These are phyloP conservation scores for Lipomyces spencermartinsiae DNA, from an alignment of 805 yeast genomes.

Conservation along the genomic window DNA sequence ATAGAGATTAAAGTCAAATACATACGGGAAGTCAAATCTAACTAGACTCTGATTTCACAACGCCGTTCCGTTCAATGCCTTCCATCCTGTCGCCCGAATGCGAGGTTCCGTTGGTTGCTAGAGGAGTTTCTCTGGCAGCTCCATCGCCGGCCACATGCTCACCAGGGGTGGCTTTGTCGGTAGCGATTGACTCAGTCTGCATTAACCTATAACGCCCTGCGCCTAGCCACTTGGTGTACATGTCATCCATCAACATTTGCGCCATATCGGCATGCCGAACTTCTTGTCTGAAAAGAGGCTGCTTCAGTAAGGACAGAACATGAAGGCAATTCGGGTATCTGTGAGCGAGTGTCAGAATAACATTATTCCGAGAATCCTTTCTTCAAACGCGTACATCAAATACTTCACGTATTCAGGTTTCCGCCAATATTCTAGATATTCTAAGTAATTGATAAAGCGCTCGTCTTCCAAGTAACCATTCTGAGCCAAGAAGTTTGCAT, in stretches of 20 bases:
- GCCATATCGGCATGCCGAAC: slow-evolving; percentile 52
- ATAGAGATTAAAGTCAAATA: neutral
- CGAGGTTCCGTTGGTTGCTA: neutral
- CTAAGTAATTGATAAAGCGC: slow-evolving; percentile 73
- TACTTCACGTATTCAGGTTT: slow-evolving; percentile 70
- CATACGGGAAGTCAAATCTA: neutral
- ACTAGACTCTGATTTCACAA: neutral
- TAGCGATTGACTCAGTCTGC: neutral
- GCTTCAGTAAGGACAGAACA: slow-evolving; percentile 64
- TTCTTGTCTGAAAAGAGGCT: slow-evolving; percentile 50
- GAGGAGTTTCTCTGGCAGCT: neutral
- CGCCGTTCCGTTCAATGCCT: neutral
- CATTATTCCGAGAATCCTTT: neutral
- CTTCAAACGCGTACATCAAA: slow-evolving; percentile 54
- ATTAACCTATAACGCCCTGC: slow-evolving; percentile 27
- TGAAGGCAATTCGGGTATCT: slow-evolving; percentile 88
- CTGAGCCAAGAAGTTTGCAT: slow-evolving; percentile 85
- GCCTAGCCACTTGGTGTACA: slow-evolving; percentile 49
- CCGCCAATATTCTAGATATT: slow-evolving; percentile 87
- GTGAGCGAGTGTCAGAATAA: slow-evolving; percentile 18
- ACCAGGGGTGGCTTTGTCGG: neutral
- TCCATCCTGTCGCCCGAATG: neutral
- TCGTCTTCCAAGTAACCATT: slow-evolving; percentile 74
- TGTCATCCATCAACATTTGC: slow-evolving; percentile 51
- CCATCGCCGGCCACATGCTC: neutral